Percentiles rank a stretch among this genome's conserved stretches.
These are phyloP conservation scores for Botryotinia narcissicola DNA, from an alignment of 2,329 filamentous ascomycete species.

Conservation along the genomic window DNA sequence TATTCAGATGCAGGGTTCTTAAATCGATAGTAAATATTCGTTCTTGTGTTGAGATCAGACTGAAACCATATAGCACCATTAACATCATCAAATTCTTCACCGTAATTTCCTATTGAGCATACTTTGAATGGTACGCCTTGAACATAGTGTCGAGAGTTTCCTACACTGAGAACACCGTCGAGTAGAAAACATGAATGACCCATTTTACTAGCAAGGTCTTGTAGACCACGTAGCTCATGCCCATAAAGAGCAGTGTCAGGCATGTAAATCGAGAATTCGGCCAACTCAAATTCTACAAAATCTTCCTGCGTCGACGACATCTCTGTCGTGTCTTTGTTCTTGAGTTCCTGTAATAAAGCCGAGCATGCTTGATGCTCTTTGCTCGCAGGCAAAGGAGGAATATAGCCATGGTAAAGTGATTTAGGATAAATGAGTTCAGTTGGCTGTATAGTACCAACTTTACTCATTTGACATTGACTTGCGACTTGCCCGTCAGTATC, in stretches of 20 bases:
- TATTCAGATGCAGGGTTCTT: conserved; percentile 58
- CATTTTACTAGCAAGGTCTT: conserved; percentile 47
- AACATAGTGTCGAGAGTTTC: conserved; percentile 48
- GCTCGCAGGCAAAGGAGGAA: conserved; percentile 22
- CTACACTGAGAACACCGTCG: conserved; percentile 57
- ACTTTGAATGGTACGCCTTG: conserved; percentile 53
- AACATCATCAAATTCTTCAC: conserved; percentile 47
- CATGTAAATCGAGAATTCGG: conserved; percentile 59
- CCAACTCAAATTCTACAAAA: conserved; percentile 49
- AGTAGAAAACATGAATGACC: conserved; percentile 49
- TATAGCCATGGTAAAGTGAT: conserved; percentile 23
- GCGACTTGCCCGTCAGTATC: background rate
- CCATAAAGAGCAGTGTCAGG: conserved; percentile 37
- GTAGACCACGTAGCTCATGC: conserved; percentile 54
- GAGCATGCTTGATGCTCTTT: conserved; percentile 24
- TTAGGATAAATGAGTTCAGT: conserved; percentile 21
- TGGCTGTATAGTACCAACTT: conserved; percentile 10
- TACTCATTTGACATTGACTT: background rate
- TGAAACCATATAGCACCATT: conserved; percentile 61
- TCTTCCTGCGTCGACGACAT: conserved; percentile 9
- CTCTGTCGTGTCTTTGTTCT: background rate
- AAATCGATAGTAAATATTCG: conserved; percentile 63
- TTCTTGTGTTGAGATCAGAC: conserved; percentile 46
- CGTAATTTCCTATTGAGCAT: conserved; percentile 67
- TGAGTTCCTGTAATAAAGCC: conserved; percentile 21